These are phyloP conservation scores for Aspergillus aculeatus DNA, from an alignment of 2,329 filamentous ascomycete genomes.

Conservation along the genomic window DNA sequence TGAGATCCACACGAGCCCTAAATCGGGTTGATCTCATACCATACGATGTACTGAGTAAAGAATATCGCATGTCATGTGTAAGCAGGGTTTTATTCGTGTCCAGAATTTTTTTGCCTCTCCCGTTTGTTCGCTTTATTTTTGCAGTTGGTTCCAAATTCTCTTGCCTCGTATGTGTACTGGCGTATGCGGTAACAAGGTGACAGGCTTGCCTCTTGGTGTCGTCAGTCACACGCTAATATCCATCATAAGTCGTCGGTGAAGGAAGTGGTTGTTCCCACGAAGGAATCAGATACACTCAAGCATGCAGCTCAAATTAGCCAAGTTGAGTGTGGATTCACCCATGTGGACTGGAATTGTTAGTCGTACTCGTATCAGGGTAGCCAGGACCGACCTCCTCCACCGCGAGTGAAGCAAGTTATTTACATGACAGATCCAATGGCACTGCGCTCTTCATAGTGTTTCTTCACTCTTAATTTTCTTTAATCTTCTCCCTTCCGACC, in stretches of 20 bases:
- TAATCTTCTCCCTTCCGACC: no score
- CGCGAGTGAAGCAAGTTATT: neutral
- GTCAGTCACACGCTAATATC: neutral
- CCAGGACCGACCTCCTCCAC: neutral
- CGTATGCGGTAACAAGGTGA: neutral
- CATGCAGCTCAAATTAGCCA: slow-evolving; percentile 1
- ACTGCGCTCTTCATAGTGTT: neutral
- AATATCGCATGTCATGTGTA: neutral
- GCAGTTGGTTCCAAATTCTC: neutral
- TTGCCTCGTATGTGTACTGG: neutral
- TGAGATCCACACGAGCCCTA: slow-evolving; percentile 4
- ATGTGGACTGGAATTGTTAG: neutral
- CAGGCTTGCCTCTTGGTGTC: neutral
- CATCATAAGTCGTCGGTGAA: neutral
- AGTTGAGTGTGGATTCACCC: neutral
- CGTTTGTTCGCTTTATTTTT: neutral
- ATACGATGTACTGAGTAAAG: neutral
- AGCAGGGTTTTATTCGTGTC: neutral
- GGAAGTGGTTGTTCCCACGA: neutral
- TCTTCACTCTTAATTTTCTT: neutral
- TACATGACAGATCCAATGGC: neutral
- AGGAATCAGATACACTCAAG: neutral
- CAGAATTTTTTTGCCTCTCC: neutral
- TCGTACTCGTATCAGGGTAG: neutral
- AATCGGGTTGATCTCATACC: neutral